Base-by-base conservation (phyloP, 345 rosid genomes). In the Excoecaria cochinchinensis region DNA sequence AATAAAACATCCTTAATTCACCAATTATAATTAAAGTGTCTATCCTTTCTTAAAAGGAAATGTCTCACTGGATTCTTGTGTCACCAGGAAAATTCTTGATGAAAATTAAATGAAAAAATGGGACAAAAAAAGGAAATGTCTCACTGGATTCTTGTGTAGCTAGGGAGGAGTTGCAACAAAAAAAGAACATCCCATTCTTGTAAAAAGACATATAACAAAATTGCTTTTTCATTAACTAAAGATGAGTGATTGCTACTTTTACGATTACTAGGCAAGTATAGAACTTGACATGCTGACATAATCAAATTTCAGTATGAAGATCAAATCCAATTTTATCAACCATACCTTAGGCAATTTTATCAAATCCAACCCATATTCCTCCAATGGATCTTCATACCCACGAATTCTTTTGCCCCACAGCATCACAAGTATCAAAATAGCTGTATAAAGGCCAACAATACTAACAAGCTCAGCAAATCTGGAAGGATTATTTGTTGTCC, bases 371-470 rank as follows among this genome's bases (percentile, higher is more conserved):
- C 99, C 99, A 78, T 95, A 95, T 81, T 86, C 87, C 84, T 70
- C 70, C 31, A 90, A 81, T 47, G 98, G 91, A 79, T 88, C 82
- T 85, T 95, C 90, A 82, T 88, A 85, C 60, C 89, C 91, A 39
- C 93, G 89, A 71, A 91, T 84, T 83, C 97, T 86, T 87, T 79
- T 90, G 64, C 97, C 98, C 99, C 98, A 95, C 77, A 90, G 19
- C 84, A 81, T 79, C 58, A 92, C 86, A 72, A 92, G 96, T 62
- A 92, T 84, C 79, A 78, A 80, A 78, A 87, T 85, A 80, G 99
- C 95, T 67, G 79, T 59, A 77, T 95, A 92, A 62, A 95, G 90
- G 74, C 99, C 97, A 79, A 85, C 58, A 69, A 95, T 85, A 85
- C 87, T 84, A 77, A 87, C 92, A 83, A 91, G 81, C 76, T 89